These are phyloP conservation scores for Paracoccidioides brasiliensis DNA, from an alignment of 2,329 filamentous ascomycete genomes.

Conservation along the genomic window DNA sequence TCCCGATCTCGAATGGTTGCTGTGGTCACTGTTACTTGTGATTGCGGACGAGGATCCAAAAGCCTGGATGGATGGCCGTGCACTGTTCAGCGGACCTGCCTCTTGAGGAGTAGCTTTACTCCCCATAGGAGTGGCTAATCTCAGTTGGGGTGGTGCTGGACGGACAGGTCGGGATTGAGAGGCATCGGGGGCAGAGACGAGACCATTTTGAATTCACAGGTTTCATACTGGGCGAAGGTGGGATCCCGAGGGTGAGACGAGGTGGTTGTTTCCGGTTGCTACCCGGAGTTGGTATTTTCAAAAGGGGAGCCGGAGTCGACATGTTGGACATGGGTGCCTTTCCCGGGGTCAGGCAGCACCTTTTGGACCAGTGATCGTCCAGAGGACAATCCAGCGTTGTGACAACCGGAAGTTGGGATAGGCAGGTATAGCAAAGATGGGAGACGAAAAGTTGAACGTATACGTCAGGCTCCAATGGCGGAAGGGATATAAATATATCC, in stretches of 20 bases:
- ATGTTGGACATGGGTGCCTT: constrained; percentile 36
- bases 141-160: constrained; percentile 63
- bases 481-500: not conserved
- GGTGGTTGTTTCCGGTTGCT: constrained; percentile 51
- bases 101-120: constrained; percentile 55
- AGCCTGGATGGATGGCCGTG: constrained; percentile 44
- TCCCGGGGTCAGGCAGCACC: not conserved
- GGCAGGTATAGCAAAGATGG: too few species aligned
- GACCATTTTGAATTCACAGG: constrained; percentile 40
- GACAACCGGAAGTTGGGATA: not conserved
- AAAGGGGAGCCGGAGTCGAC: constrained; percentile 65
- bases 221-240: constrained; percentile 70
- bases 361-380: not conserved
- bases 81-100: constrained; percentile 42
- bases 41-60: constrained; percentile 46
- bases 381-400: not conserved
- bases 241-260: constrained; percentile 77
- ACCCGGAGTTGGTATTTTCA: constrained; percentile 71
- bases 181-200: constrained; percentile 24
- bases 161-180: constrained; percentile 31
- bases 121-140: constrained; percentile 77
- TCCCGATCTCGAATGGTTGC: constrained; percentile 66
- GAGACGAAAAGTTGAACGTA: not conserved
- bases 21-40: constrained; percentile 67
- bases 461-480: not conserved